Conservation (phyloP, 306 rosid genomes). For the Cucumis melo region DNA sequence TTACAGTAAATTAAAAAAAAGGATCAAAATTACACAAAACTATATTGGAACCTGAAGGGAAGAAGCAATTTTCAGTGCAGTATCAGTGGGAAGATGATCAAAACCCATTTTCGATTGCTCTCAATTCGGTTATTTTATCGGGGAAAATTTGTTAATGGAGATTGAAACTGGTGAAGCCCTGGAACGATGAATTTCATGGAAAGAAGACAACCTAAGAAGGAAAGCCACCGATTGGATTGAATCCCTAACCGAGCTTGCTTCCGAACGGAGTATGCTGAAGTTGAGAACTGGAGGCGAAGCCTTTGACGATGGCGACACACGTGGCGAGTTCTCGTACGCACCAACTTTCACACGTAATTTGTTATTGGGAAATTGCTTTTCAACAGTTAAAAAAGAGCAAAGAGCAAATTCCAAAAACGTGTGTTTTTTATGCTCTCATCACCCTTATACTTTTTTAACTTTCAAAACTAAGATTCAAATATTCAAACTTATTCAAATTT, state of each 20-base stretch:
- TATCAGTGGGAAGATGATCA: conserved; percentile 38
- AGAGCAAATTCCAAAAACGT: no score
- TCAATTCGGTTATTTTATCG: neutral
- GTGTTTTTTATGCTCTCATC: no score
- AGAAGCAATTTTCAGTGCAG: conserved; percentile 51
- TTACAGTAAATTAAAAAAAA: neutral
- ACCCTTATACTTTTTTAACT: no score
- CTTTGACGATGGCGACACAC: neutral
- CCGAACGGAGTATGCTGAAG: neutral
- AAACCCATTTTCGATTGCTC: conserved; percentile 9
- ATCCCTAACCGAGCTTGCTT: conserved; percentile 1
- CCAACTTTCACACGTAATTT: neutral
- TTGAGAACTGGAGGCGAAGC: neutral
- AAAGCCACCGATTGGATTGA: neutral
- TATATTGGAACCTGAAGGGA: conserved; percentile 34
- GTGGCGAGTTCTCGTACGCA: neutral
- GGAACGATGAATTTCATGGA: neutral
- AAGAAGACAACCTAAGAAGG: neutral
- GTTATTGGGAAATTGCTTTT: no score
- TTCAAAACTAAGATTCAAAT: no score
- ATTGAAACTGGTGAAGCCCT: neutral
- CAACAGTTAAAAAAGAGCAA: no score
- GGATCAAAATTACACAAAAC: neutral
- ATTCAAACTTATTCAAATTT: no score
- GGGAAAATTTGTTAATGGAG: neutral